phyloP scores from a whole-genome alignment of 495 filamentous ascomycete species.

The Diplogelasinospora grovesii region DNA sequence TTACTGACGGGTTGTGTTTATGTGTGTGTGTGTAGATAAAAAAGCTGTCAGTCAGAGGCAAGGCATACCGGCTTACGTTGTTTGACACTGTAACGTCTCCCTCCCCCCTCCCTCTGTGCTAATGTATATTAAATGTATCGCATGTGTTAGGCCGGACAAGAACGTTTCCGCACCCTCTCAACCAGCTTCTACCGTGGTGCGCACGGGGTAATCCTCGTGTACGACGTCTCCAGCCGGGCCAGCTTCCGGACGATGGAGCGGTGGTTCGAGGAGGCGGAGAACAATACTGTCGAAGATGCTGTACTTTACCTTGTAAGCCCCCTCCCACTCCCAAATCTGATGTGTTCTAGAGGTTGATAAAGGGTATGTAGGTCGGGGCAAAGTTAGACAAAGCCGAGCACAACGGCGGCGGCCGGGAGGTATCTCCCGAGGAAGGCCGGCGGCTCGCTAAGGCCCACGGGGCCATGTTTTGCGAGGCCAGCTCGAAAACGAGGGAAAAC shows the following conservation, averaged over 20 bases:
- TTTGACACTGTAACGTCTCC: slow-evolving; percentile 48
- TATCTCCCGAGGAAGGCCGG: slow-evolving; percentile 44
- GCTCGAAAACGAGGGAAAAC: slow-evolving; percentile 49
- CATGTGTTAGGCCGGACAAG: slow-evolving; percentile 40
- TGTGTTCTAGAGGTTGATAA: slow-evolving; percentile 1
- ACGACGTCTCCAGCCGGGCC: slow-evolving; percentile 50
- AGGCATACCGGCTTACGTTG: slow-evolving; percentile 48
- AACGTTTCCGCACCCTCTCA: slow-evolving; percentile 54
- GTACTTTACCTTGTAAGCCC: slow-evolving; percentile 44
- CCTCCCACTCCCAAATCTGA: background rate
- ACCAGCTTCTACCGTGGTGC: slow-evolving; percentile 56
- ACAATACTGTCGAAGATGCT: slow-evolving; percentile 45
- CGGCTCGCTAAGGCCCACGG: slow-evolving; percentile 44
- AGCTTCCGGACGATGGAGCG: slow-evolving; percentile 50
- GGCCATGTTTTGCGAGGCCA: slow-evolving; percentile 49
- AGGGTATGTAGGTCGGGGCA: slow-evolving; percentile 36
- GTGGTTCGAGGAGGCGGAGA: slow-evolving; percentile 54
- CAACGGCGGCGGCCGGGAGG: slow-evolving; percentile 42
- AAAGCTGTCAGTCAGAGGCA: slow-evolving; percentile 43
- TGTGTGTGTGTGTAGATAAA: slow-evolving; percentile 27
- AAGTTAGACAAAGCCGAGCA: slow-evolving; percentile 46
- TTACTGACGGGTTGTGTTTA: background rate
- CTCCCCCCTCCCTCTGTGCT: no score
- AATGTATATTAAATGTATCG: no score
- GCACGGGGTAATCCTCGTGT: slow-evolving; percentile 53